Evolutionary conservation across 805 yeast genomes (phyloP).

Genomic region (Sugiyamaella americana): DNA sequence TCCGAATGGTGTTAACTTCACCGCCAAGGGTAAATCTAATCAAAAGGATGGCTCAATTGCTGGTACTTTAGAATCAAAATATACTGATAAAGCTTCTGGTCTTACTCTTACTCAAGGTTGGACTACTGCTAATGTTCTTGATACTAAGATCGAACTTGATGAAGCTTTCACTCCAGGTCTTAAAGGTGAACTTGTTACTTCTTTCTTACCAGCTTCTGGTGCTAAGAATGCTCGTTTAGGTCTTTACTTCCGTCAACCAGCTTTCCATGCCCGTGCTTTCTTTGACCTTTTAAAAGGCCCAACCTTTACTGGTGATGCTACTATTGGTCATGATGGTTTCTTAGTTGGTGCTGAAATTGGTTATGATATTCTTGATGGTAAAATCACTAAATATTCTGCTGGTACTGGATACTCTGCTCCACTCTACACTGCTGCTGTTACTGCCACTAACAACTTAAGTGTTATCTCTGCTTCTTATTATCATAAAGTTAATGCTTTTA

Average conservation of each 20-base stretch:
- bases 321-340: conserved; percentile 93
- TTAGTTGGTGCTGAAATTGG: conserved; percentile 96
- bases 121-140: conserved; percentile 88
- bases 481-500: conserved; percentile 86
- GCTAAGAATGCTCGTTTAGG: conserved; percentile 84
- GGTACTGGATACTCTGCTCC: conserved; percentile 91
- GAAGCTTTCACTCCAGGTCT: conserved; percentile 93
- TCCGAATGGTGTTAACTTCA: conserved; percentile 93
- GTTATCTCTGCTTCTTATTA: conserved; percentile 92
- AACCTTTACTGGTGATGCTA: conserved; percentile 87
- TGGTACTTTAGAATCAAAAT: conserved; percentile 86
- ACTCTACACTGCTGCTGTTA: conserved; percentile 76
- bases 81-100: conserved; percentile 87
- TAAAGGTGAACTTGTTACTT: conserved; percentile 84
- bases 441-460: conserved; percentile 79
- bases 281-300: conserved; percentile 96
- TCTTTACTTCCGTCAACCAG: conserved; percentile 86
- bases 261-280: conserved; percentile 89
- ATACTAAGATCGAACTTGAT: conserved; percentile 87
- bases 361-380: conserved; percentile 89
- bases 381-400: conserved; percentile 88
- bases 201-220: conserved; percentile 73
- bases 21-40: conserved; percentile 84
- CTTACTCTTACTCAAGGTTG: conserved; percentile 95
- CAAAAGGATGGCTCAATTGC: conserved; percentile 74